phyloP scores from a whole-genome alignment of 148 eudicot genomes.

The Cornus kousa region DNA sequence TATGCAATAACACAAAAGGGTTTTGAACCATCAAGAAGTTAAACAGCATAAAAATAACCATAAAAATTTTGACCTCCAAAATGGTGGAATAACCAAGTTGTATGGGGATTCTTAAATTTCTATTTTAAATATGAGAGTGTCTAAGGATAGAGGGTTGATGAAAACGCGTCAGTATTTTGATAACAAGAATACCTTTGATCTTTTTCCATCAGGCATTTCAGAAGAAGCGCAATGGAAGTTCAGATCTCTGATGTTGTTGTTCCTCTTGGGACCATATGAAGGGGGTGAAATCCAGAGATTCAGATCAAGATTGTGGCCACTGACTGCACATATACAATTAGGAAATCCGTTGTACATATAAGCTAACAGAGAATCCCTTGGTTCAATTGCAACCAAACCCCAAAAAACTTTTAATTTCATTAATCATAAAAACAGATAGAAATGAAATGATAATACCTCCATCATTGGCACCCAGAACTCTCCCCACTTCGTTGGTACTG shows the following conservation, averaged over 20 bases:
- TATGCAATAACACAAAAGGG: constrained; percentile 7
- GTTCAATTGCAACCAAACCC: too few relatives aligned
- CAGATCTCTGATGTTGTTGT: constrained; percentile 13
- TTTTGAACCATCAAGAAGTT: not conserved
- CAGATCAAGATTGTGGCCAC: constrained; percentile 40
- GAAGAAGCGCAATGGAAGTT: constrained; percentile 8
- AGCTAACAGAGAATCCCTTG: not conserved
- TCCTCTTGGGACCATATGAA: constrained; percentile 16
- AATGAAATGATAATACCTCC: constrained; percentile 36
- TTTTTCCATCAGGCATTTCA: constrained; percentile 30
- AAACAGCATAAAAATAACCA: not conserved
- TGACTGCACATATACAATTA: constrained; percentile 25
- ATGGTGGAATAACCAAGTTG: not conserved
- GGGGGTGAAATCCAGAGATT: constrained; percentile 45
- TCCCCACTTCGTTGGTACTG: constrained; percentile 37
- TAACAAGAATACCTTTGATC: constrained; percentile 26
- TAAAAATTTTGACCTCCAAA: not conserved
- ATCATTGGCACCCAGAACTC: constrained; percentile 26
- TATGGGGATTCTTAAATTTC: not conserved
- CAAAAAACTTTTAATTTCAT: too few relatives aligned
- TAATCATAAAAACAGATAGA: not conserved
- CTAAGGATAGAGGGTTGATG: not conserved
- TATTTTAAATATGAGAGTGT: not conserved
- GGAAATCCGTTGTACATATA: not conserved
- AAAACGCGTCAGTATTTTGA: not conserved